Evolutionary conservation across 1,284 basidiomycete species (phyloP), one percentile per base, ranked within the genome.

Genomic region (Megacollybia platyphylla): DNA sequence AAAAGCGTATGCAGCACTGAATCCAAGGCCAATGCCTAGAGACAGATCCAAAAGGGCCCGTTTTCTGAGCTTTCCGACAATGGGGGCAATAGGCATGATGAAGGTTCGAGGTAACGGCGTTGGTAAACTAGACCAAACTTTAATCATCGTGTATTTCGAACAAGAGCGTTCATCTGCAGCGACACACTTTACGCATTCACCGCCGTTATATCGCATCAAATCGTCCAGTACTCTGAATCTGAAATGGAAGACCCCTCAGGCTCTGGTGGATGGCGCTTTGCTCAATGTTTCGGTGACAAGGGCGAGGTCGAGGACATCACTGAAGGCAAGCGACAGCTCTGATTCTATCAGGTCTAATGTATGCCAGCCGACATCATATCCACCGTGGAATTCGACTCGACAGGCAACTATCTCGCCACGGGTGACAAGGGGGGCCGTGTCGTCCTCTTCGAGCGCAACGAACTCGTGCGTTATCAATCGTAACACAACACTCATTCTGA

Each of bases 261-360:
- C 52, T 85, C 81, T 59, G 84, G 83, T 53, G 84, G 84, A 58
- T 98, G 96, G 96, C 84, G 93, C 56, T 99, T 99, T 64, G 96
- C 96, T 43, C 96, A 99, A 63, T 98, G 96, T 69, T 99, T 99
- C 62, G 96, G 96, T 55, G 92, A 97, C 73, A 94, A 96, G 75
- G 92, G 89, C 54, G 88, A 98, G 61, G 94, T 98, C 26, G 96
- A 98, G 61, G 96, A 99, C 63, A 98, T 99, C 60, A 99, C 96
- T 49, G 94, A 99, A 73, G 92, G 92, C 18, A 7, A 31, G 30
- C 30, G 5, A 29, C 28, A 34, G 32, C 30, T 30, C 7, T 46
- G 51, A 43, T 36, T 47, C 44, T 45, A 48, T 47, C 51, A 49
- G 53, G 51, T 57, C 54, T 55, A 51, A 49, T 55, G 54, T 45